Evolutionary conservation across 768 basidiomycete genomes (phyloP), one percentile per base, ranked within the genome.

Genomic region (Lentinula raphanica): DNA sequence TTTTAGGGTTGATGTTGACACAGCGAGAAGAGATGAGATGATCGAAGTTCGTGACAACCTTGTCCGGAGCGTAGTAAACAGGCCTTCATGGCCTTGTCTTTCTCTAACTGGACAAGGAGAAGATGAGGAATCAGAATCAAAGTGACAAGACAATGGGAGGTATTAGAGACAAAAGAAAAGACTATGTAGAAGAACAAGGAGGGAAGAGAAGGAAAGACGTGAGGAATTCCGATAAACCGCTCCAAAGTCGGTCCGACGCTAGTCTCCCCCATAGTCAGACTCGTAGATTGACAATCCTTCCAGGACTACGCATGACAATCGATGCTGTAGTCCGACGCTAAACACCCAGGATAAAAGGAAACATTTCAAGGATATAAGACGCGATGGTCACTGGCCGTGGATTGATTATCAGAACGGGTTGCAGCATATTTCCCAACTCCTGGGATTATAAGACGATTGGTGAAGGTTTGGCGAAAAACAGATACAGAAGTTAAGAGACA

Each of bases 201-300:
- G 5, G 21, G n/a, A n/a, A n/a, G n/a, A n/a, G 12, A 31, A 27
- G 50, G 8, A 15, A 15, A 13, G 28, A 64, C 79, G 70, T 66
- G 83, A 82, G 67, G 60, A 77, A 84, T 29, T 83, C 78, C 3
- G 75, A 74, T 9, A 84, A 72, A 2, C 82, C 83, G 62, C 76
- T 8, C 79, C 82, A 63, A 83, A 85, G 61, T 83, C n/a, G n/a
- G n/a, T n/a, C n/a, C n/a, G n/a, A n/a, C n/a, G n/a, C n/a, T n/a
- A n/a, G n/a, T n/a, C n/a, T n/a, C n/a, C n/a, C n/a, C n/a, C n/a
- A n/a, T n/a, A n/a, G n/a, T n/a, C n/a, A n/a, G n/a, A n/a, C n/a
- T n/a, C n/a, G n/a, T n/a, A n/a, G n/a, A n/a, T n/a, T n/a, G n/a
- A n/a, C n/a, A n/a, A n/a, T n/a, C n/a, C n/a, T n/a, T n/a, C n/a